phyloP scores from a whole-genome alignment of 441 rosid species.

The Kokia cookei region DNA sequence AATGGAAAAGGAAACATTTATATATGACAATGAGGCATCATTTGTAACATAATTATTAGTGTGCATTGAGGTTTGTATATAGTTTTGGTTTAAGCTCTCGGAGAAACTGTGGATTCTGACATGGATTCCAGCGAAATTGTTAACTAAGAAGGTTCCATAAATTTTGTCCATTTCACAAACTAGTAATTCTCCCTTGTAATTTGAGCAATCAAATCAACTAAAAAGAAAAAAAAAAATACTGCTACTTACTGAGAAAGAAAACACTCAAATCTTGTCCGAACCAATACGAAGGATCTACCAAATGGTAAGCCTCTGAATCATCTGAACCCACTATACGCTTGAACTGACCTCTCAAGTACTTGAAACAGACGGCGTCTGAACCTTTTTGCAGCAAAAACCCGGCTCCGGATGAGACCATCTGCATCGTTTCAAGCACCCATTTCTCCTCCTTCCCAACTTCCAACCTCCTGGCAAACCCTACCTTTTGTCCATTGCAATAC shows the following conservation, averaged over 20 bases:
- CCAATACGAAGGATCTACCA: conserved; percentile 17
- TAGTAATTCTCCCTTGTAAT: not conserved
- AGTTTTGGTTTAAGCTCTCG: not conserved
- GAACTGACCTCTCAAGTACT: conserved; percentile 27
- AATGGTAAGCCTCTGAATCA: conserved; percentile 23
- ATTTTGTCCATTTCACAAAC: not conserved
- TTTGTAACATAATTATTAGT: conserved; percentile 7
- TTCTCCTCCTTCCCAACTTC: conserved; percentile 11
- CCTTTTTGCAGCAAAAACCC: conserved; percentile 16
- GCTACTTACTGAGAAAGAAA: conserved; percentile 14
- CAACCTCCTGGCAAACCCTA: conserved; percentile 13
- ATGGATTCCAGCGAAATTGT: not conserved
- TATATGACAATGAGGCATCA: conserved; percentile 13
- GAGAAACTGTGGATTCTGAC: not conserved
- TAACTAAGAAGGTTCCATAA: not conserved
- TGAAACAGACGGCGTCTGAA: conserved; percentile 5
- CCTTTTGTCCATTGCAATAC: conserved; percentile 22
- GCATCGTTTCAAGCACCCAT: conserved; percentile 15
- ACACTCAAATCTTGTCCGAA: conserved; percentile 18
- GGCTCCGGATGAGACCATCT: conserved; percentile 17
- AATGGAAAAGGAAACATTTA: conserved; percentile 12
- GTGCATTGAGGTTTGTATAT: not conserved
- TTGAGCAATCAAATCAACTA: not conserved
- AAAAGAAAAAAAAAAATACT: not conserved
- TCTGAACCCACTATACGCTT: conserved; percentile 13